Percentiles rank a stretch among this genome's conserved stretches.
Evolutionary conservation across 202 grass and related monocot species (phyloP).

Genomic region (Carex arenaria): DNA sequence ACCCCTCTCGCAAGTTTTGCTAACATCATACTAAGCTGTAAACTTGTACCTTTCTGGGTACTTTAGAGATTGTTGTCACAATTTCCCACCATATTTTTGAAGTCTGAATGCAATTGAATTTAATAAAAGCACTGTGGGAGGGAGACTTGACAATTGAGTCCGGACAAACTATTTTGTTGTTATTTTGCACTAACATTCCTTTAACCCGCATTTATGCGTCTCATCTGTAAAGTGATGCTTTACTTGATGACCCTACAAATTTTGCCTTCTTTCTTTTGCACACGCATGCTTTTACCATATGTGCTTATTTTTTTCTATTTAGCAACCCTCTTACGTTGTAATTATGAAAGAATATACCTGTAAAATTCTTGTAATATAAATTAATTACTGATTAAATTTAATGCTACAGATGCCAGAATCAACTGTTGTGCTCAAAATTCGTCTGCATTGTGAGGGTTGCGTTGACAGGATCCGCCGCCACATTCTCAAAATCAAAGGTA

Average conservation of each 20-base stretch:
- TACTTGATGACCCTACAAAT: slow-evolving; percentile 7
- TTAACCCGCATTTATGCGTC: not conserved
- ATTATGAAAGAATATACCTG: not conserved
- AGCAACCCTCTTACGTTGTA: not conserved
- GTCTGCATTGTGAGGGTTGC: slow-evolving; percentile 88
- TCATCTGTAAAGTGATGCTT: slow-evolving; percentile 12
- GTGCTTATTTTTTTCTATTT: not conserved
- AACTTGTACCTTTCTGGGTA: not conserved
- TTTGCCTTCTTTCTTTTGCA: not conserved
- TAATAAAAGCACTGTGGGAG: not conserved
- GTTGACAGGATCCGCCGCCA: slow-evolving; percentile 50
- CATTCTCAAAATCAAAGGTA: slow-evolving; percentile 89
- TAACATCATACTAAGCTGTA: not conserved
- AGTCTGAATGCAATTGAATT: not conserved
- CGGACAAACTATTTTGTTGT: not conserved
- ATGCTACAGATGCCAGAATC: slow-evolving; percentile 32
- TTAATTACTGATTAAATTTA: not conserved
- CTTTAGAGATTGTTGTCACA: not conserved
- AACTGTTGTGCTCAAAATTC: slow-evolving; percentile 66
- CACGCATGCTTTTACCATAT: slow-evolving; percentile 9
- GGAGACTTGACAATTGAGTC: not conserved
- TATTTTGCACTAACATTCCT: slow-evolving; percentile 7
- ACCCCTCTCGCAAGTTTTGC: not conserved
- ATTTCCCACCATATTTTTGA: not conserved
- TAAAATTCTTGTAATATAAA: not conserved